Conservation (phyloP, 306 rosid species). For the Trifolium subterraneum region DNA sequence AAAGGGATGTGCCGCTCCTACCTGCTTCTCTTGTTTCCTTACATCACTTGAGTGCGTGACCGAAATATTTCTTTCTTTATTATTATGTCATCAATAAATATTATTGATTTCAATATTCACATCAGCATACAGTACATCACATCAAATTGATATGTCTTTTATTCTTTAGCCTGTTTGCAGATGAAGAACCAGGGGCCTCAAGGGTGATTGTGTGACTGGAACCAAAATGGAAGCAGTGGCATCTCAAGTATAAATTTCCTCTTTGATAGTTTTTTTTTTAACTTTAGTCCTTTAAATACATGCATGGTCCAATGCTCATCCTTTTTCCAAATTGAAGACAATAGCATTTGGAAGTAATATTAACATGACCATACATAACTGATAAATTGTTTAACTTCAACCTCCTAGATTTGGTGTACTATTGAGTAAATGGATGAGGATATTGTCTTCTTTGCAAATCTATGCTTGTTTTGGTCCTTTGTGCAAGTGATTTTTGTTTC, state of each 20-base stretch:
- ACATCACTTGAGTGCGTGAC: too few species aligned
- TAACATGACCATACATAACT: too few species aligned
- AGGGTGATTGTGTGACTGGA: too few species aligned
- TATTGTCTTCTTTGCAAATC: background rate
- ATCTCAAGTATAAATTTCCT: background rate
- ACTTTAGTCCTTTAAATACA: background rate
- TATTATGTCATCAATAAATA: too few species aligned
- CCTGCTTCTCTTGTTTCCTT: background rate
- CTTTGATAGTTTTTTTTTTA: background rate
- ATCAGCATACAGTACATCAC: background rate
- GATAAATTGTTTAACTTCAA: too few species aligned
- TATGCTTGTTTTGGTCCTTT: background rate
- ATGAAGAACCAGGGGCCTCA: too few species aligned
- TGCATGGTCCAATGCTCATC: too few species aligned
- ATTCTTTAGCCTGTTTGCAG: too few species aligned
- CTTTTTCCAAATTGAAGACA: too few species aligned
- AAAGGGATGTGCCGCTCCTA: background rate
- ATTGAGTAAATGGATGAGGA: background rate
- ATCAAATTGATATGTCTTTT: too few species aligned
- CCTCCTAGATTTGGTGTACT: background rate
- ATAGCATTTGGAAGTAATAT: too few species aligned
- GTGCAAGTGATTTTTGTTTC: background rate
- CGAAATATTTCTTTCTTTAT: too few species aligned
- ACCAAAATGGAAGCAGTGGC: background rate
- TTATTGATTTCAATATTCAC: background rate